These are phyloP conservation scores for Penicillium cataractarum DNA, from an alignment of 495 filamentous ascomycete genomes.

Conservation along the genomic window DNA sequence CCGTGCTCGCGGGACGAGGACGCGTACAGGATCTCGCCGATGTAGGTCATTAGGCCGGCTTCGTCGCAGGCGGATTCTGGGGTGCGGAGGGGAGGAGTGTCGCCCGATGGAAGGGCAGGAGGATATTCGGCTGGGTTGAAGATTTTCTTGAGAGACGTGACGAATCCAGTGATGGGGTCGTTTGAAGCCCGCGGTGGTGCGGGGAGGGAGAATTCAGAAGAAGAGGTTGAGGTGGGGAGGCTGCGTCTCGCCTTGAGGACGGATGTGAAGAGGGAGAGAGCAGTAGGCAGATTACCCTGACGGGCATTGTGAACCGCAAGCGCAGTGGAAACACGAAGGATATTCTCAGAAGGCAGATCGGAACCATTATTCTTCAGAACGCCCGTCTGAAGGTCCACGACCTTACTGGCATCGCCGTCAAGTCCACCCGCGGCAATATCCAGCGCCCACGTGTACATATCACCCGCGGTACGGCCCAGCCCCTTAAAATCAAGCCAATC, in stretches of 20 bases:
- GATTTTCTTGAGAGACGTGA: conserved; percentile 42
- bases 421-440: conserved; percentile 64
- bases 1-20: conserved; percentile 64
- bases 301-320: conserved; percentile 76
- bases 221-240: conserved; percentile 30
- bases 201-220: conserved; percentile 48
- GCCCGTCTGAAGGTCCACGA: conserved; percentile 63
- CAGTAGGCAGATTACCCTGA: conserved; percentile 59
- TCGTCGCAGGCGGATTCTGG: conserved; percentile 73
- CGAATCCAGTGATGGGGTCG: conserved; percentile 47
- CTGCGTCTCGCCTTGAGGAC: conserved; percentile 72
- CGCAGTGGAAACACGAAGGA: conserved; percentile 73
- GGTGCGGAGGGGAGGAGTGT: conserved; percentile 62
- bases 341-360: conserved; percentile 64
- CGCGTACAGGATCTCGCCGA: conserved; percentile 91
- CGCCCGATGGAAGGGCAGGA: conserved; percentile 63
- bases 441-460: conserved; percentile 73
- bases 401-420: conserved; percentile 43
- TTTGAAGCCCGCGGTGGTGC: conserved; percentile 60
- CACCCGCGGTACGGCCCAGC: conserved; percentile 58
- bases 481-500: conserved; percentile 82
- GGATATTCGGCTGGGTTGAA: conserved; percentile 64
- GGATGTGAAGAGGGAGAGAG: conserved; percentile 86
- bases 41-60: conserved; percentile 82
- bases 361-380: conserved; percentile 58